Evolutionary conservation across 1,284 basidiomycete species (phyloP).

Genomic region (Irpex sp.): DNA sequence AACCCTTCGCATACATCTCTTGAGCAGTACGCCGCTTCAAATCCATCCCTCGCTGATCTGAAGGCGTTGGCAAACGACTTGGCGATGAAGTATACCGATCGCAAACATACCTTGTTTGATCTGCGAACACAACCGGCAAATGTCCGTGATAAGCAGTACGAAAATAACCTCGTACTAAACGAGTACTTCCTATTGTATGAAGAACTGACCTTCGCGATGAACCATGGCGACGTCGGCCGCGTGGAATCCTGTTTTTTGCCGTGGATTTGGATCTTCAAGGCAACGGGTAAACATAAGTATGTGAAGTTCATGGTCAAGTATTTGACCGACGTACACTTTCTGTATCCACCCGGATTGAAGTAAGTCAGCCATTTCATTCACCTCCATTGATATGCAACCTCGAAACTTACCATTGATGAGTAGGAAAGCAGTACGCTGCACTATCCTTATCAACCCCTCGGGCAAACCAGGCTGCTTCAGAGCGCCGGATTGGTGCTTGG

Average conservation of each 20-base stretch:
- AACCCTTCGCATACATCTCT: neutral
- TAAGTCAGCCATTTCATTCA: conserved; percentile 4
- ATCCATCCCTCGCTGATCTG: conserved; percentile 18
- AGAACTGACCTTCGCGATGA: conserved; percentile 24
- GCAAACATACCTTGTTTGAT: neutral
- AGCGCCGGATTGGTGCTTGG: conserved; percentile 25
- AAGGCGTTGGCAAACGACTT: conserved; percentile 14
- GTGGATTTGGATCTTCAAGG: conserved; percentile 26
- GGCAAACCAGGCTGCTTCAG: conserved; percentile 21
- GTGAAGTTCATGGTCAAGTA: conserved; percentile 19
- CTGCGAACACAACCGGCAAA: neutral
- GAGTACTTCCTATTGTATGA: conserved; percentile 23
- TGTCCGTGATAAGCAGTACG: conserved; percentile 15
- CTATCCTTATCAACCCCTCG: conserved; percentile 22
- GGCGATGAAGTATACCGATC: conserved; percentile 15
- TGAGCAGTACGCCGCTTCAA: conserved; percentile 16
- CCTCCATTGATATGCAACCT: too few relatives aligned
- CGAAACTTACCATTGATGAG: too few relatives aligned
- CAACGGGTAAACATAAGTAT: conserved; percentile 27
- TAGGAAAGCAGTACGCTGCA: conserved; percentile 18
- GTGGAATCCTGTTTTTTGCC: conserved; percentile 20
- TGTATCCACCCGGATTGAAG: conserved; percentile 6
- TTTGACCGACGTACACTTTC: conserved; percentile 14
- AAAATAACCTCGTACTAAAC: conserved; percentile 19
- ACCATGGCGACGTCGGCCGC: conserved; percentile 27